phyloP scores from a whole-genome alignment of 2,329 filamentous ascomycete genomes.

The Acarospora socialis region DNA sequence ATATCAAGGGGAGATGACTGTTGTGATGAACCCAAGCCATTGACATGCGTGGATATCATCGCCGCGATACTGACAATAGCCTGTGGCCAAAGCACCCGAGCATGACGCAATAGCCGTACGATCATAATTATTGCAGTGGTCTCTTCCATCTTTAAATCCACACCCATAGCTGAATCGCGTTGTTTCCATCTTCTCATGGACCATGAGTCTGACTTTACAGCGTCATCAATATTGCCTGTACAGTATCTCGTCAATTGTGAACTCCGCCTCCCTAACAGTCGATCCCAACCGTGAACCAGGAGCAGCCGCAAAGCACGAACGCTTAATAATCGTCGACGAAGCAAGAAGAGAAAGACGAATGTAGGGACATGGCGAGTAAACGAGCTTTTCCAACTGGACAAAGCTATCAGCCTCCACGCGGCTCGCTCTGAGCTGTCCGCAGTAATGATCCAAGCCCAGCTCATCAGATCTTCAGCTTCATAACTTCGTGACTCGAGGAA shows the following conservation, averaged over 20 bases:
- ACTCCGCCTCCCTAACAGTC: neutral
- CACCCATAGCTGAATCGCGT: neutral
- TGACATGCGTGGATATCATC: constrained; percentile 24
- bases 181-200: neutral
- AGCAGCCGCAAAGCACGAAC: constrained; percentile 29
- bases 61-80: constrained; percentile 29
- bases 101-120: constrained; percentile 35
- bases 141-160: constrained; percentile 5
- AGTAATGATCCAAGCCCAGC: constrained; percentile 34
- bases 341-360: constrained; percentile 34
- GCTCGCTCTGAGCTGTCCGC: constrained; percentile 23
- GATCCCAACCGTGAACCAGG: constrained; percentile 23
- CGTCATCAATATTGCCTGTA: too few species aligned
- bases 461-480: constrained; percentile 26
- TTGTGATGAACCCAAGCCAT: constrained; percentile 4
- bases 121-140: constrained; percentile 25
- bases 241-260: neutral
- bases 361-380: constrained; percentile 21
- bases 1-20: neutral
- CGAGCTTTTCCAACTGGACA: constrained; percentile 9
- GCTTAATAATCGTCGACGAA: constrained; percentile 30
- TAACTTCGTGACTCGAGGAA: constrained; percentile 23
- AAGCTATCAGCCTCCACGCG: constrained; percentile 22
- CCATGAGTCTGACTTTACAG: neutral
- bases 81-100: constrained; percentile 34